Percentiles rank a stretch among this genome's conserved stretches.
These are phyloP conservation scores for Starmerella apis DNA, from an alignment of 805 yeast genomes.

Conservation along the genomic window DNA sequence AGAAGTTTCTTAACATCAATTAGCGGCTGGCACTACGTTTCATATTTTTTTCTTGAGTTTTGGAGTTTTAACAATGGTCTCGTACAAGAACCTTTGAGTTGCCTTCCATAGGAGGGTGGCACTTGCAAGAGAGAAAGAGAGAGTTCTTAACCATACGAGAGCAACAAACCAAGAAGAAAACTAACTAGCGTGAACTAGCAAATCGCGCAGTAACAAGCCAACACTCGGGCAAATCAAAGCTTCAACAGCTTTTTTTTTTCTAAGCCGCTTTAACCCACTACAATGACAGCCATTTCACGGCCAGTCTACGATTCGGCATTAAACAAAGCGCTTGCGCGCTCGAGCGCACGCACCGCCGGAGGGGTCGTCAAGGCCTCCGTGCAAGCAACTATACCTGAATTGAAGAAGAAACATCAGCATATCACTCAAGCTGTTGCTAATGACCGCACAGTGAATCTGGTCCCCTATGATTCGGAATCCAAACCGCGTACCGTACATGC, in stretches of 20 bases:
- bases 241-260: conserved; percentile 4
- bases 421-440: neutral
- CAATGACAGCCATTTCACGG: neutral
- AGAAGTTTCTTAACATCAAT: neutral
- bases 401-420: neutral
- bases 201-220: neutral
- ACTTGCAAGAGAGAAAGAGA: neutral
- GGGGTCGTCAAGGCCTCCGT: neutral
- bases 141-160: neutral
- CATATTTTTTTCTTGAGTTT: neutral
- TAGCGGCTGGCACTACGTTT: neutral
- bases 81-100: conserved; percentile 3
- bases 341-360: neutral
- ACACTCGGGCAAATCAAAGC: neutral
- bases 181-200: neutral
- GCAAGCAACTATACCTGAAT: neutral
- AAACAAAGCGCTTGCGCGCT: neutral
- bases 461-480: conserved; percentile 16
- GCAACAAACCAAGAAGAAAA: neutral
- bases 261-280: neutral
- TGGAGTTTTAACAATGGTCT: neutral
- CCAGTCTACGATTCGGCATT: neutral
- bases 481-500: conserved; percentile 19
- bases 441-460: neutral
- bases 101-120: neutral